Evolutionary conservation across 306 rosid species (phyloP), one percentile per base, ranked within the genome.

Genomic region (Quercus dentata): DNA sequence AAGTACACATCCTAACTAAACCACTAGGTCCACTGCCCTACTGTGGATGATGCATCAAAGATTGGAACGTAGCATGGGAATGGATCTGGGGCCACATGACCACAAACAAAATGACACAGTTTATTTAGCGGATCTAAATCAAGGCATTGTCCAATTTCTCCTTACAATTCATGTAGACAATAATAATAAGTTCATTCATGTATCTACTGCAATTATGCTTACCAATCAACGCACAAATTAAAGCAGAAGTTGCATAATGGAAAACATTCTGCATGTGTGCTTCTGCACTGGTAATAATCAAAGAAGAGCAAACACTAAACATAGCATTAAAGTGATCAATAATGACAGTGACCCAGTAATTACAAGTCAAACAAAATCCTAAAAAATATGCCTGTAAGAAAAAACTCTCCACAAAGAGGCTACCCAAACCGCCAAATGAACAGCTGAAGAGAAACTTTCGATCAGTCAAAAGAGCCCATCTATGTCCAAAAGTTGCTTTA

Each of bases 381-480:
- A 56, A 59, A 23, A 18, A 79, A 73, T 78, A 80, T 61, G 54
- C 79, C 76, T n/a, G 46, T 14, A 2, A 56, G 25, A 38, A 56
- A 74, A 71, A 77, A 62, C 54, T 51, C 74, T 74, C 75, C 67
- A 72, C 56, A 75, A 59, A 27, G 14, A 67, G 28, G 77, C 74
- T 65, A 62, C 79, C 83, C 76, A 69, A 76, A 82, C 28, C 69
- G 75, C 82, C 49, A 23, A 49, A 57, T 49, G 73, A 58, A 67
- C 17, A 33, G 72, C 23, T 28, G 41, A 27, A 49, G n/a, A 73
- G 12, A 21, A 18, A 52, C 55, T 30, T 55, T 30, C 33, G 21
- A 75, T 71, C 63, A 64, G 61, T 54, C 73, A 76, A 14, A 51
- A 21, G 54, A 55, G 55, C 64, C 68, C 78, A 19, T 17, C 78